These are phyloP conservation scores for Fusarium sp. DNA, from an alignment of 2,329 filamentous ascomycete species.

Conservation along the genomic window DNA sequence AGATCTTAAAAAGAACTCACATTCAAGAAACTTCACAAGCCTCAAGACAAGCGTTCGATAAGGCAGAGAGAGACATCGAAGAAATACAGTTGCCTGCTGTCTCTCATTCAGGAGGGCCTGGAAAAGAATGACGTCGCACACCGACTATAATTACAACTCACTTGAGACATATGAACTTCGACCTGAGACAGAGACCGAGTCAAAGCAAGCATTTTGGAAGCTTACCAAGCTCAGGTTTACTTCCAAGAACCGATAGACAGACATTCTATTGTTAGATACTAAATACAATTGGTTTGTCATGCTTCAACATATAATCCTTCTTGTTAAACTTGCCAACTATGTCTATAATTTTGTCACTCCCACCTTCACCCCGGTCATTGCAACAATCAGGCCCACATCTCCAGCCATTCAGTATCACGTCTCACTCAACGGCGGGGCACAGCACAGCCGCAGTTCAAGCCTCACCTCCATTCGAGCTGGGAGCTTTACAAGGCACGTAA, in stretches of 20 bases:
- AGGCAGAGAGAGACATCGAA: not conserved
- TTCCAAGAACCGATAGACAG: not conserved
- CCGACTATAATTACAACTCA: not conserved
- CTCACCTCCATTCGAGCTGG: conserved; percentile 35
- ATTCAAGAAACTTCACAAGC: not conserved
- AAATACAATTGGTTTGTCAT: not conserved
- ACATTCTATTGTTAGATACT: not conserved
- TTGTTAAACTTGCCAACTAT: not conserved
- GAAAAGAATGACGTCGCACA: not conserved
- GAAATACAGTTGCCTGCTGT: not conserved
- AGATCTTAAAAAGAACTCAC: not conserved
- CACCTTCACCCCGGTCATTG: conserved; percentile 11
- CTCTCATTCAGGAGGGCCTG: not conserved
- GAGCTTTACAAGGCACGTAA: conserved; percentile 44
- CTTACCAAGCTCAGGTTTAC: not conserved
- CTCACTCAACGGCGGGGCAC: conserved; percentile 33
- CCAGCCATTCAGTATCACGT: conserved; percentile 8
- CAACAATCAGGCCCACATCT: conserved; percentile 7
- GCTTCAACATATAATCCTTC: not conserved
- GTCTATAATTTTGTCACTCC: not conserved
- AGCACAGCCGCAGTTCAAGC: conserved; percentile 41
- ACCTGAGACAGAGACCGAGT: not conserved
- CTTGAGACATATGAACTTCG: not conserved
- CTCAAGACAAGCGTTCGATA: not conserved
- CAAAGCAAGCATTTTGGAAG: not conserved